These are phyloP conservation scores for Pholiota molesta DNA, from an alignment of 768 basidiomycete species.

Conservation along the genomic window DNA sequence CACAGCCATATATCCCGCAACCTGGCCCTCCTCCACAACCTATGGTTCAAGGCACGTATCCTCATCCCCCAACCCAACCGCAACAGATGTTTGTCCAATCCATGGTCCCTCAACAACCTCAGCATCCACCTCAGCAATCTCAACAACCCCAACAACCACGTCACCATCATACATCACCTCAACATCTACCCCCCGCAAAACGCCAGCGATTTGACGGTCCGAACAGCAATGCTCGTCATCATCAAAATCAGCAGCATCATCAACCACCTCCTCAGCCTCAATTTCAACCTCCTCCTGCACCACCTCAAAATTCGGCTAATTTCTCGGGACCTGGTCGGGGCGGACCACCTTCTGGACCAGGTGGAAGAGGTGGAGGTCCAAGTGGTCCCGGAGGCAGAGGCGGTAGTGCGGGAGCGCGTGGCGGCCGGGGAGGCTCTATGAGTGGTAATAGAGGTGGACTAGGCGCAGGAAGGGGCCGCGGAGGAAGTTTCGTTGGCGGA, in stretches of 20 bases:
- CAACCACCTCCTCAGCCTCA: conserved; percentile 65
- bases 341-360: conserved; percentile 39
- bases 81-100: conserved; percentile 51
- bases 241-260: conserved; percentile 51
- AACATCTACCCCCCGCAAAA: conserved; percentile 91
- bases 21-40: conserved; percentile 47
- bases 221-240: conserved; percentile 51
- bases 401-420: conserved; percentile 44
- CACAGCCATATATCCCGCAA: conserved; percentile 51
- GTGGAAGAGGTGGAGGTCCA: conserved; percentile 33
- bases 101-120: conserved; percentile 46
- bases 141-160: conserved; percentile 56
- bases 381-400: conserved; percentile 41
- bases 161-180: conserved; percentile 69
- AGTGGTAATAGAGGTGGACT: conserved; percentile 46
- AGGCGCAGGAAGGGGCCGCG: conserved; percentile 42
- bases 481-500: conserved; percentile 39
- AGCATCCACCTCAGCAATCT: conserved; percentile 44
- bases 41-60: conserved; percentile 52
- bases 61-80: conserved; percentile 48
- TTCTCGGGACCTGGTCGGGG: conserved; percentile 41
- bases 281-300: conserved; percentile 62
- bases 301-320: conserved; percentile 41
- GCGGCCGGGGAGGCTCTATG: conserved; percentile 57
- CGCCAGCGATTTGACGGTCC: conserved; percentile 88